Conservation (phyloP, 148 eudicot species). For the Dysphania ambrosioides region DNA sequence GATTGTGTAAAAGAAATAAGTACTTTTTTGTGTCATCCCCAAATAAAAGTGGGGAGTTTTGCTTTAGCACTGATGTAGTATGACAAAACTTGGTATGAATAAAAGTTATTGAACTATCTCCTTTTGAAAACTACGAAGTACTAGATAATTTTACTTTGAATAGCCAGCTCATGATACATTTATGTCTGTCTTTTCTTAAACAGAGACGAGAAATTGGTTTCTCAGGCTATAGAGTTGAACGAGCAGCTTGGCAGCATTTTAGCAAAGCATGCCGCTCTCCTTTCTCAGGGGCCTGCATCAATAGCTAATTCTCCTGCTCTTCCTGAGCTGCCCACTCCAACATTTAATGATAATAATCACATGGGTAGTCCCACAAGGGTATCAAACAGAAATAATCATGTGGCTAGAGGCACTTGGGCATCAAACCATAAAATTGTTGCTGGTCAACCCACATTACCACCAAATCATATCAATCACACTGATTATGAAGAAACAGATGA, state of each 20-base stretch:
- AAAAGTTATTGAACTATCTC: too few relatives aligned
- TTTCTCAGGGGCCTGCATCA: constrained; percentile 28
- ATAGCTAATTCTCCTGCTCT: constrained; percentile 21
- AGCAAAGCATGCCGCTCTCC: constrained; percentile 63
- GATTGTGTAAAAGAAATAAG: too few relatives aligned
- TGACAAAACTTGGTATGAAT: too few relatives aligned
- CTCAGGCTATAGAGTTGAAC: constrained; percentile 78
- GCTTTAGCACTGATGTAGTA: too few relatives aligned
- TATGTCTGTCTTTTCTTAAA: constrained; percentile 3
- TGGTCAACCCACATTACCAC: constrained; percentile 40
- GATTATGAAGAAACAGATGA: constrained; percentile 47
- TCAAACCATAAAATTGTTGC: constrained; percentile 40
- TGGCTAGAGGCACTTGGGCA: constrained; percentile 36
- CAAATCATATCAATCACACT: constrained; percentile 38
- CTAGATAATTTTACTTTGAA: background rate
- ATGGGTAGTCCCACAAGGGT: constrained; percentile 12
- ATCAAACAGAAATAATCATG: constrained; percentile 26
- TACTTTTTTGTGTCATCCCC: too few relatives aligned
- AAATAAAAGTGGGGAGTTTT: too few relatives aligned
- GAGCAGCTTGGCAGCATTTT: constrained; percentile 70
- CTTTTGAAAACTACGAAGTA: too few relatives aligned
- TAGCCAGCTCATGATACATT: background rate
- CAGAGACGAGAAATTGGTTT: constrained; percentile 76
- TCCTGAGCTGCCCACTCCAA: constrained; percentile 41
- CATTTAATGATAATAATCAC: constrained; percentile 28